A percentile compares a stretch with the other conserved stretches of the same genome.
These are phyloP conservation scores for Takakia lepidozioides DNA, from an alignment of 225 moss, liverwort and hornwort genomes.

Conservation along the genomic window DNA sequence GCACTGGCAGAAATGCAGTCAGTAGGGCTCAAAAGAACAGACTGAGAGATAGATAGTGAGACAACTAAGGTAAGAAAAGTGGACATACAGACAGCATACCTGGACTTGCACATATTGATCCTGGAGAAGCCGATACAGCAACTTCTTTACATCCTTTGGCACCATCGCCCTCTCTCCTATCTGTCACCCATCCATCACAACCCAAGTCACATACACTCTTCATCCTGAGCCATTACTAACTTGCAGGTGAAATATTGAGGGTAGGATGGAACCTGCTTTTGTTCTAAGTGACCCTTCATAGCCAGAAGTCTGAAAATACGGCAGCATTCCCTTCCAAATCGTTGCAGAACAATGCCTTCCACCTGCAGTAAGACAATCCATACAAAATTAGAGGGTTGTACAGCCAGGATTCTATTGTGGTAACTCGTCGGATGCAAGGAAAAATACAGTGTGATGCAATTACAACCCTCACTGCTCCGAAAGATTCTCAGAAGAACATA, in stretches of 20 bases:
- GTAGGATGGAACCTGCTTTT: conserved; percentile 98
- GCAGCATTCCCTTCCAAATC: conserved; percentile 86
- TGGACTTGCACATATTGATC: conserved; percentile 83
- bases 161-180: conserved; percentile 95
- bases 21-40: too few species aligned
- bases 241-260: too few species aligned
- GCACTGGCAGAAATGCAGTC: too few species aligned
- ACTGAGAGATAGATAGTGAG: too few species aligned
- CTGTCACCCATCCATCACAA: conserved; percentile 15
- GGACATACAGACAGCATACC: conserved; percentile 28
- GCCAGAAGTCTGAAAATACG: conserved; percentile 87
- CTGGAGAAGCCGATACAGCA: conserved; percentile 72
- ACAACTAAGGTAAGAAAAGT: too few species aligned
- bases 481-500: too few species aligned
- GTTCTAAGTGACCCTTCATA: conserved; percentile 92
- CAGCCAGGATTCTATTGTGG: neutral
- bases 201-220: neutral
- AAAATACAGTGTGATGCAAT: too few species aligned
- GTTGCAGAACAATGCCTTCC: conserved; percentile 89
- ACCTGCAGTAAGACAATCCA: conserved; percentile 43
- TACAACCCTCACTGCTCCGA: too few species aligned
- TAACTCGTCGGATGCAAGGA: too few species aligned
- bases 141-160: conserved; percentile 78
- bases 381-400: neutral
- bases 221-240: neutral